Base-by-base conservation (phyloP, 2,329 filamentous ascomycete species). In the Diplodia intermedia region DNA sequence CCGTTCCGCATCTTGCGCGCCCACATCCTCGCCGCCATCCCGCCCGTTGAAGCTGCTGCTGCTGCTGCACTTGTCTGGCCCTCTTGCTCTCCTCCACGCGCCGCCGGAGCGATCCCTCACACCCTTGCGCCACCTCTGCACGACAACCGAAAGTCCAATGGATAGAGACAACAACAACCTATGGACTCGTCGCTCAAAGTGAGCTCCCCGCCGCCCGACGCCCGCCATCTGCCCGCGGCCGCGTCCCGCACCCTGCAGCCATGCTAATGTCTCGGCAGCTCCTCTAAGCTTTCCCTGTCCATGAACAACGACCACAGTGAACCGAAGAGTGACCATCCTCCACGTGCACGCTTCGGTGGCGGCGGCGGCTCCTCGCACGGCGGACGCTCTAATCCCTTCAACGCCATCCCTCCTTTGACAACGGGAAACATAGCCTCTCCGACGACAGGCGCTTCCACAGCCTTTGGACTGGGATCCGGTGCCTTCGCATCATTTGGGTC, bases 401-500 rank as follows among this genome's bases (percentile, higher is more conserved):
- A 88, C 79, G 84, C 88, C 73, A 87, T 91, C 72, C 89, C 91
- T 60, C 90, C 90, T 69, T 88, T 91, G 74, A 89, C 87, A 70
- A 87, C 86, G 62, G 88, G 86, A 60, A 78, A 75, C 68, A 83
- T 93, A 67, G 86, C 90, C 43, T 94, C 93, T 11, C 92, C 93
- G 15, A 92, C 91, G 14, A 86, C 88, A 66, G 87, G 87, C 73
- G 92, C 92, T 67, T 93, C 93, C 20, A 94, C 91, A 75, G 94
- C 94, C 69, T 99, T 99, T 81, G 94, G 93, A 62, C 84, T 99
- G 69, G 95, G 95, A 50, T 96, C 93, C 20, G 95, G 95, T 73
- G 95, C 95, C 67, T 99, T 99, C 79, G 94, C 94, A 49, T 96
- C 94, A n/a, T 96, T 96, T 79, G 94, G 94, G 29, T 85, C 85